Evolutionary conservation across 495 filamentous ascomycete species (phyloP).

Genomic region (Thozetella sp.): DNA sequence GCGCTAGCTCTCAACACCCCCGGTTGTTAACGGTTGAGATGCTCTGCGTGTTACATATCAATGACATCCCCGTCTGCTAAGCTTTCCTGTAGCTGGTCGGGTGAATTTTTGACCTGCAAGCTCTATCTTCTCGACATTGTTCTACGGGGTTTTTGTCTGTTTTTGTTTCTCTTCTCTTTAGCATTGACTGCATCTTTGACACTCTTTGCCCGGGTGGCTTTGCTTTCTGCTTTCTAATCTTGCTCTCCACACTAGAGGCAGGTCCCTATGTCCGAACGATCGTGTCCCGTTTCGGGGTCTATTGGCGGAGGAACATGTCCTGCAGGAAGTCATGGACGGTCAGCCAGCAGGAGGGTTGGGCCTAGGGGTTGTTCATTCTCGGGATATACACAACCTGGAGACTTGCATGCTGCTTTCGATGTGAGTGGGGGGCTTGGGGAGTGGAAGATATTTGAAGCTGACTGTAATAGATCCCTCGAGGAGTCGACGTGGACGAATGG

Average conservation of each 20-base stretch:
- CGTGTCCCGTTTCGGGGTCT: too few relatives aligned
- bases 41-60: neutral
- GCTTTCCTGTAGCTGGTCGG: neutral
- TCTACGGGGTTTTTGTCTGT: neutral
- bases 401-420: constrained; percentile 39
- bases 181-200: neutral
- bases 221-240: neutral
- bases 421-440: too few relatives aligned
- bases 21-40: neutral
- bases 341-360: too few relatives aligned
- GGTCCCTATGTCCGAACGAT: too few relatives aligned
- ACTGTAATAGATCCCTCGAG: constrained; percentile 26
- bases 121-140: neutral
- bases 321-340: too few relatives aligned
- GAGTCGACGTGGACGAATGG: constrained; percentile 35
- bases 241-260: too few relatives aligned
- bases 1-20: too few relatives aligned
- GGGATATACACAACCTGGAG: constrained; percentile 30
- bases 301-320: too few relatives aligned
- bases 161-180: neutral
- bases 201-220: neutral
- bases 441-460: too few relatives aligned
- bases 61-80: neutral
- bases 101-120: neutral
- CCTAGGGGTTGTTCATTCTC: constrained; percentile 35